phyloP scores from a whole-genome alignment of 257 asterid species.

The Mentha longifolia region DNA sequence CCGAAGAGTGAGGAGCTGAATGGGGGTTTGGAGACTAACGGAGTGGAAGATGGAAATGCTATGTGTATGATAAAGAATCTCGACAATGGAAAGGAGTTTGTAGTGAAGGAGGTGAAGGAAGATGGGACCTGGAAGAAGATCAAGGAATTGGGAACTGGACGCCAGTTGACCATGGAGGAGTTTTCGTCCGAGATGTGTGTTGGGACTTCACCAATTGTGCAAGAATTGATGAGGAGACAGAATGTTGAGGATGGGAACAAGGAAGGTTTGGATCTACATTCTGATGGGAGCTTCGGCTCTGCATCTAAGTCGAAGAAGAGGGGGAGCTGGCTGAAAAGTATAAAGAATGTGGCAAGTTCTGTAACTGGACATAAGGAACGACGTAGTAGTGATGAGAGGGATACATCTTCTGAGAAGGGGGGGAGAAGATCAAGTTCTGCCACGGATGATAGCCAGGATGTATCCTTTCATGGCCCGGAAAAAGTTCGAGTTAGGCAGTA shows the following conservation, averaged over 20 bases:
- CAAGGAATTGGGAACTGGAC: conserved; percentile 89
- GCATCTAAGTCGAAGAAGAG: conserved; percentile 70
- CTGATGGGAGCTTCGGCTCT: conserved; percentile 56
- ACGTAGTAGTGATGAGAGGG: conserved; percentile 92
- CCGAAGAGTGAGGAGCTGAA: conserved; percentile 29
- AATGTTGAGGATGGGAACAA: conserved; percentile 76
- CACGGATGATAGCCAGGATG: conserved; percentile 96
- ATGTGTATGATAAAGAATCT: conserved; percentile 85
- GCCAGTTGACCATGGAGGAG: conserved; percentile 93
- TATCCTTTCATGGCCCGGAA: conserved; percentile 84
- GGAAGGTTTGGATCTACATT: conserved; percentile 54
- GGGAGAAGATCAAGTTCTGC: conserved; percentile 99
- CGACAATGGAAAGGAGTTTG: conserved; percentile 92
- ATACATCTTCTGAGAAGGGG: conserved; percentile 94
- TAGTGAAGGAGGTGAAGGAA: conserved; percentile 90
- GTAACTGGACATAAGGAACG: conserved; percentile 75
- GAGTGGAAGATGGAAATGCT: conserved; percentile 41
- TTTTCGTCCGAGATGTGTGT: conserved; percentile 80
- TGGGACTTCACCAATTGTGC: conserved; percentile 97
- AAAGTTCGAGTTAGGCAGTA: conserved; percentile 83
- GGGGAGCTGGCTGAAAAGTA: conserved; percentile 84
- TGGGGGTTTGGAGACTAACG: conserved; percentile 36
- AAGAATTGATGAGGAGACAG: conserved; percentile 96
- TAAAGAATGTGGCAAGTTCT: conserved; percentile 75
- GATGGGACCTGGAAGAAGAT: conserved; percentile 94